These are phyloP conservation scores for Fragaria vesca DNA, from an alignment of 306 rosid species.

Conservation along the genomic window DNA sequence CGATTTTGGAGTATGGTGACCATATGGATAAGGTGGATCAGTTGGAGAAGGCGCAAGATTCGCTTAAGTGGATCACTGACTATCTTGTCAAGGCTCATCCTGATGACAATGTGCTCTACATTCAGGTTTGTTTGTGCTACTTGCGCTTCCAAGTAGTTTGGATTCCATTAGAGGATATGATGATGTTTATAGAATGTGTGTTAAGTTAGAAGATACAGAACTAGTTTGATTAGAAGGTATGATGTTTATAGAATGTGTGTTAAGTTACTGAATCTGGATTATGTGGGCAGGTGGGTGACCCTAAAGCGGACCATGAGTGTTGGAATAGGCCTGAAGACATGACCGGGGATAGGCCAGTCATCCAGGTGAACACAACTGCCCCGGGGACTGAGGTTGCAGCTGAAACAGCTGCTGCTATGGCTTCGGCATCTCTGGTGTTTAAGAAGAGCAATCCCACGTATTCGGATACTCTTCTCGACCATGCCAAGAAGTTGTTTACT, in stretches of 20 bases:
- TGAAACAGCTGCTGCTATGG: constrained; percentile 97
- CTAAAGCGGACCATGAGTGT: constrained; percentile 69
- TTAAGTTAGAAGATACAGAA: neutral
- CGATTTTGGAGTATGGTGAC: constrained; percentile 91
- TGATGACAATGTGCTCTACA: constrained; percentile 70
- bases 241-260: neutral
- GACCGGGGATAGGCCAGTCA: constrained; percentile 62
- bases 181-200: too few relatives aligned
- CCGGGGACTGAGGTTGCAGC: constrained; percentile 94
- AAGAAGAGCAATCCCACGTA: constrained; percentile 53
- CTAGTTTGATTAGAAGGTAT: neutral
- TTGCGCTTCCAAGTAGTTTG: neutral
- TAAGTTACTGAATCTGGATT: constrained; percentile 16
- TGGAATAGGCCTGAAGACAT: constrained; percentile 92
- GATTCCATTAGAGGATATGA: neutral
- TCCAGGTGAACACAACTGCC: constrained; percentile 63
- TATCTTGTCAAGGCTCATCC: constrained; percentile 80
- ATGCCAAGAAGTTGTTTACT: constrained; percentile 74
- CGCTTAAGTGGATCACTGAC: constrained; percentile 95
- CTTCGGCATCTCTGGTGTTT: constrained; percentile 95
- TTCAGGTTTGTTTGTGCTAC: constrained; percentile 53
- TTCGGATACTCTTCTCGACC: constrained; percentile 73
- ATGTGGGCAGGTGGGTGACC: constrained; percentile 78
- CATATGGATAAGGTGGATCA: constrained; percentile 80
- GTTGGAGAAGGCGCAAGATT: constrained; percentile 60